Evolutionary conservation across 1,139 yeast species (phyloP).

Genomic region (Arxiozyma telluris): DNA sequence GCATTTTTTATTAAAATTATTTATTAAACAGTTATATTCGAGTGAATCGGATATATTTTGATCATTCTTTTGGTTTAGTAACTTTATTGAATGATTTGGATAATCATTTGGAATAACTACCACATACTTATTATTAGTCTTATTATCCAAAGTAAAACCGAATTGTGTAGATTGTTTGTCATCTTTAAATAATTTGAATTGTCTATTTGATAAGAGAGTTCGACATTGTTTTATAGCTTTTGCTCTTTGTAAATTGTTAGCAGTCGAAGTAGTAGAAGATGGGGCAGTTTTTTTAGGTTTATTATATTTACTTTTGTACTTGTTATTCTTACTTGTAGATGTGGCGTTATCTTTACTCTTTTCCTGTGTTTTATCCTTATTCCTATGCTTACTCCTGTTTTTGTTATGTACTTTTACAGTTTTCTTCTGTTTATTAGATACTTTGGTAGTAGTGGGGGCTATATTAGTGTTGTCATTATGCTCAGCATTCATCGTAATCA

Average conservation of each 20-base stretch:
- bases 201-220: conserved; percentile 8
- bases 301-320: neutral
- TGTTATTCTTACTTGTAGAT: neutral
- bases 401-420: neutral
- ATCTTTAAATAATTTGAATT: conserved; percentile 12
- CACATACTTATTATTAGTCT: conserved; percentile 3
- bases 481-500: neutral
- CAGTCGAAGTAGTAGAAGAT: neutral
- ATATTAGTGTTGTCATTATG: neutral
- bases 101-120: conserved; percentile 13
- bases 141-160: conserved; percentile 5
- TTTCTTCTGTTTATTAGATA: neutral
- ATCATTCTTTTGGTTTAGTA: conserved; percentile 1
- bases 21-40: neutral
- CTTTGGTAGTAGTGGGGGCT: neutral
- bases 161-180: conserved; percentile 12
- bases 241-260: conserved; percentile 2
- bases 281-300: neutral
- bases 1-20: conserved; percentile 13
- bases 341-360: neutral
- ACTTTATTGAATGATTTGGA: conserved; percentile 10
- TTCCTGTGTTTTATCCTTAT: neutral
- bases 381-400: neutral
- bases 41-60: neutral
- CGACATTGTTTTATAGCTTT: conserved; percentile 10